A percentile compares a stretch with the other conserved stretches of the same genome.
Conservation (phyloP, 2,329 filamentous ascomycete species). For the Trichoderma semiorbis region DNA sequence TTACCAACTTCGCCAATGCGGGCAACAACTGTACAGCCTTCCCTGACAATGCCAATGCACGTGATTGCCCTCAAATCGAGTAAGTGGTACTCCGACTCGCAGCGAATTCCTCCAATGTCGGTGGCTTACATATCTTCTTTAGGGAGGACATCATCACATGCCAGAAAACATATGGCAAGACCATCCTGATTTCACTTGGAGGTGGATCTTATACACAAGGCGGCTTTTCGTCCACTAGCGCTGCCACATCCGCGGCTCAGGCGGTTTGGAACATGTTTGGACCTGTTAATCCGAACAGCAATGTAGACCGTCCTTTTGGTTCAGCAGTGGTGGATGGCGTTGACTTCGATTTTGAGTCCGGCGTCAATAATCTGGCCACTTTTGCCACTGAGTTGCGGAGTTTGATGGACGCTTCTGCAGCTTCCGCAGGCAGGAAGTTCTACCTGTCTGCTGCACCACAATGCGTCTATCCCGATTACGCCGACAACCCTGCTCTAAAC, state of each 20-base stretch:
- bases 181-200: neutral
- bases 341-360: constrained; percentile 70
- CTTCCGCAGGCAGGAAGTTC: constrained; percentile 48
- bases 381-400: constrained; percentile 58
- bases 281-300: constrained; percentile 42
- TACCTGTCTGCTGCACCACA: constrained; percentile 65
- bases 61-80: constrained; percentile 47
- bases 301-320: constrained; percentile 62
- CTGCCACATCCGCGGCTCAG: constrained; percentile 55
- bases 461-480: constrained; percentile 62
- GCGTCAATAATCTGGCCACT: constrained; percentile 54
- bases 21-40: constrained; percentile 59
- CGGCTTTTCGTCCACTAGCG: constrained; percentile 33
- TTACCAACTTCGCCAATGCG: constrained; percentile 63
- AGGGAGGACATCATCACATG: neutral
- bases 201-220: neutral
- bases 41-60: constrained; percentile 47
- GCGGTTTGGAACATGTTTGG: constrained; percentile 70
- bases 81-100: neutral
- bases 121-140: neutral
- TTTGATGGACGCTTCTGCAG: constrained; percentile 49
- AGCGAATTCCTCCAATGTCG: neutral
- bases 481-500: constrained; percentile 53
- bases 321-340: constrained; percentile 66
- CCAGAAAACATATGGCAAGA: neutral